Conservation (phyloP, 2,329 filamentous ascomycete genomes). For the Fusarium secorum region DNA sequence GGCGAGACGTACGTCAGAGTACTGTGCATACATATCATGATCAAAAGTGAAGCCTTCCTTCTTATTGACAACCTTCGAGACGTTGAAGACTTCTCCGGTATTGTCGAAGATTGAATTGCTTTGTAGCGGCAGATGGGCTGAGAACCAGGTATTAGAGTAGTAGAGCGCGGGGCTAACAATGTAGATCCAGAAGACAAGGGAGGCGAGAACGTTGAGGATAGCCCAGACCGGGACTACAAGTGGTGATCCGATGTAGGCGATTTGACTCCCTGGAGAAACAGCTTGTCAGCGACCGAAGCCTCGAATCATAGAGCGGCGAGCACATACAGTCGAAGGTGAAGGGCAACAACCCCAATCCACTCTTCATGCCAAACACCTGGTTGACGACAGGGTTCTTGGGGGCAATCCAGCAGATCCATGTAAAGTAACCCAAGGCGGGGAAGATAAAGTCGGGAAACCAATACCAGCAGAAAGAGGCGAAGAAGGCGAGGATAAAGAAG, state of each 20-base stretch:
- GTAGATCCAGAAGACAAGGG: slow-evolving; percentile 57
- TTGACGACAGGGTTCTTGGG: slow-evolving; percentile 56
- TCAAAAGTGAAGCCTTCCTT: slow-evolving; percentile 54
- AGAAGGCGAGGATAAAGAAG: slow-evolving; percentile 54
- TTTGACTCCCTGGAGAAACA: slow-evolving; percentile 34
- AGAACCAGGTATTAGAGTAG: slow-evolving; percentile 59
- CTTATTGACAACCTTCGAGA: slow-evolving; percentile 56
- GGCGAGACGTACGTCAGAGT: slow-evolving; percentile 54
- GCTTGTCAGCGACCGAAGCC: not conserved
- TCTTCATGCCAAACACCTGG: slow-evolving; percentile 58
- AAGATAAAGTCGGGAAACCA: slow-evolving; percentile 60
- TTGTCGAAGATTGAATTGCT: slow-evolving; percentile 64
- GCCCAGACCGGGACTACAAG: slow-evolving; percentile 54
- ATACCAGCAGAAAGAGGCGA: slow-evolving; percentile 54
- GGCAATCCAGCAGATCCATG: slow-evolving; percentile 58
- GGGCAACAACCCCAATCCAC: slow-evolving; percentile 50
- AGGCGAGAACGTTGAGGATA: slow-evolving; percentile 57
- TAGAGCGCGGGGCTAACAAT: slow-evolving; percentile 55
- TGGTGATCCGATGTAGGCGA: slow-evolving; percentile 53
- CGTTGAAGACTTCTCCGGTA: slow-evolving; percentile 58
- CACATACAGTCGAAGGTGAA: slow-evolving; percentile 53
- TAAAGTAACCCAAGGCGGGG: slow-evolving; percentile 54
- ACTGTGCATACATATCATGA: slow-evolving; percentile 55
- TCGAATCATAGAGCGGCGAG: fast-evolving
- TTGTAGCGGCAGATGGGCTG: slow-evolving; percentile 61